These are phyloP conservation scores for Hyphodiscus hymeniophilus DNA, from an alignment of 495 filamentous ascomycete species.

Conservation along the genomic window DNA sequence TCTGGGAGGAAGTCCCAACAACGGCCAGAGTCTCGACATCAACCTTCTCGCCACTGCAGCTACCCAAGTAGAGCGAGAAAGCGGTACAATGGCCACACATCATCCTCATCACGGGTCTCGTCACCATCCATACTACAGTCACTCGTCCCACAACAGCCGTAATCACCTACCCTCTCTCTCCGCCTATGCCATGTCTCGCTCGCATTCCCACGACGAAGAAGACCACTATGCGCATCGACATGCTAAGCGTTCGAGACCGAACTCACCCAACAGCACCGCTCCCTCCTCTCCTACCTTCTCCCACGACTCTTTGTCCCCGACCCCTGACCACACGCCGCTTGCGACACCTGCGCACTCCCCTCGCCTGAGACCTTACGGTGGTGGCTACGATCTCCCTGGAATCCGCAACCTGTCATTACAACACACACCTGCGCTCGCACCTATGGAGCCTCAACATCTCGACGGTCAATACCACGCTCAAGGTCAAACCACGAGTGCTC, in stretches of 20 bases:
- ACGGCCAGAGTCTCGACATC: constrained; percentile 55
- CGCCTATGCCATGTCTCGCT: constrained; percentile 86
- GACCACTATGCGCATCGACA: constrained; percentile 63
- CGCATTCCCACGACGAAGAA: constrained; percentile 76
- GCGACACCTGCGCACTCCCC: constrained; percentile 95
- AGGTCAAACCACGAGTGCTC: constrained; percentile 22
- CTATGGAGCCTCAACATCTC: constrained; percentile 75
- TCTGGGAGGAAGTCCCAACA: constrained; percentile 30
- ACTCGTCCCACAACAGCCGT: constrained; percentile 44
- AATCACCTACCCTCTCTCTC: constrained; percentile 65
- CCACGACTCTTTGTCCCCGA: constrained; percentile 90
- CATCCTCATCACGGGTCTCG: constrained; percentile 43
- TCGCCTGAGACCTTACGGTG: constrained; percentile 62
- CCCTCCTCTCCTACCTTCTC: constrained; percentile 98
- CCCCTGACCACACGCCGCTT: constrained; percentile 91
- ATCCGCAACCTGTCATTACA: constrained; percentile 82
- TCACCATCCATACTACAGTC: constrained; percentile 51
- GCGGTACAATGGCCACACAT: constrained; percentile 37
- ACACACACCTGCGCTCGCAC: constrained; percentile 81
- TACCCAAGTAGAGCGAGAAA: constrained; percentile 75
- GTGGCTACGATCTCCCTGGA: constrained; percentile 66
- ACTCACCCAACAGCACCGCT: constrained; percentile 89
- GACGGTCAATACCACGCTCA: constrained; percentile 38
- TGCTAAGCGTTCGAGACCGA: constrained; percentile 81
- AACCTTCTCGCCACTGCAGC: constrained; percentile 87